Percentiles rank a stretch among this genome's conserved stretches.
Conservation (phyloP, 2,329 filamentous ascomycete genomes). For the Penicillium digitatum region DNA sequence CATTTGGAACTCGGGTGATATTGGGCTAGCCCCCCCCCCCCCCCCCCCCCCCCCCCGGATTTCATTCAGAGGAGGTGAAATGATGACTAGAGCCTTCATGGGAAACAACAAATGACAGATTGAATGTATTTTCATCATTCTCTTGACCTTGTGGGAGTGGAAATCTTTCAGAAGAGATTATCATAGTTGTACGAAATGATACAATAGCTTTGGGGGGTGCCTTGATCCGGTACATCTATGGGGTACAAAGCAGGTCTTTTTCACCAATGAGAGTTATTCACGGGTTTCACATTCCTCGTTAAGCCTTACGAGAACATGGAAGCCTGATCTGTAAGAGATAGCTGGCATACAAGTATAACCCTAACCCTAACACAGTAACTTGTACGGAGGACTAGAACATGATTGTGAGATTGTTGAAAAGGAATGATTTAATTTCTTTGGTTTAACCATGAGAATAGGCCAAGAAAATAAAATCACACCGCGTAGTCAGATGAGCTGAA, state of each 20-base stretch:
- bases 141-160: not conserved
- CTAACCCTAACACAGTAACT: not conserved
- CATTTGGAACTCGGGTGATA: not conserved
- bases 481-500: not conserved
- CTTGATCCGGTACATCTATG: not conserved
- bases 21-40: too few species aligned
- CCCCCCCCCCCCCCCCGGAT: not conserved
- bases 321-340: not conserved
- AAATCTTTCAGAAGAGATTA: not conserved
- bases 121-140: not conserved
- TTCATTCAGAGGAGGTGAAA: not conserved
- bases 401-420: not conserved
- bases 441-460: not conserved
- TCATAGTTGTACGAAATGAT: not conserved
- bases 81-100: not conserved
- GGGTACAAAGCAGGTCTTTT: not conserved
- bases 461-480: not conserved
- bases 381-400: not conserved
- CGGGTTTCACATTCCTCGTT: not conserved
- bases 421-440: not conserved
- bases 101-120: not conserved
- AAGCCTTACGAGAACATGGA: not conserved
- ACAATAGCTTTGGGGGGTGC: not conserved
- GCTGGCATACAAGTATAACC: not conserved
- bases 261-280: not conserved